Percentiles rank a stretch among this genome's conserved stretches.
Evolutionary conservation across 148 eudicot species (phyloP).

Genomic region (Vaccinium vitisidaea): DNA sequence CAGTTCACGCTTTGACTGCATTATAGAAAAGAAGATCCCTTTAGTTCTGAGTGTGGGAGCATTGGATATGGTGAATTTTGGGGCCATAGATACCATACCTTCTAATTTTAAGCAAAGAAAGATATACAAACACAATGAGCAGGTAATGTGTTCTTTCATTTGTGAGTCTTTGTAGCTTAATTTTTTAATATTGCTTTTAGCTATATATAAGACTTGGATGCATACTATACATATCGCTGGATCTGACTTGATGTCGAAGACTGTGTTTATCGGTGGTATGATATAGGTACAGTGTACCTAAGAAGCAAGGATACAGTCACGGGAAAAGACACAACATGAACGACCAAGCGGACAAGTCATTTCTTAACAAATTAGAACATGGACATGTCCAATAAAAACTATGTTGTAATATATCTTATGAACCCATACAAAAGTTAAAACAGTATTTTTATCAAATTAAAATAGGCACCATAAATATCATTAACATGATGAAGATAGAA

Average conservation of each 20-base stretch:
- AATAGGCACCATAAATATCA: background rate
- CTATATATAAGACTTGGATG: background rate
- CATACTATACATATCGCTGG: background rate
- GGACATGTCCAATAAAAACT: background rate
- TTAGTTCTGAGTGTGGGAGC: slow-evolving; percentile 91
- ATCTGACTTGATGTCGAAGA: background rate
- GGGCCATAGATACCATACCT: slow-evolving; percentile 70
- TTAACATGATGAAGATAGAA: background rate
- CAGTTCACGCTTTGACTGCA: slow-evolving; percentile 77
- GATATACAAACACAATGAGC: slow-evolving; percentile 76
- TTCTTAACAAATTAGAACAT: background rate
- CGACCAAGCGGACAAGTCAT: background rate
- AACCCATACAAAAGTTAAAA: background rate
- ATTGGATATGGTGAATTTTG: slow-evolving; percentile 96
- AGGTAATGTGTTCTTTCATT: slow-evolving; percentile 39
- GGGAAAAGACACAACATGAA: background rate
- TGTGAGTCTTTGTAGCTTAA: background rate
- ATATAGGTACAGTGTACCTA: background rate
- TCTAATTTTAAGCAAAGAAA: slow-evolving; percentile 63
- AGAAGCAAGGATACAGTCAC: too few relatives aligned
- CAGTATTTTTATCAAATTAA: background rate
- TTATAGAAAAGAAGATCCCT: slow-evolving; percentile 75
- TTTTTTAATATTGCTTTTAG: background rate
- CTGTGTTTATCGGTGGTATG: background rate
- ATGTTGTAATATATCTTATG: background rate